phyloP scores from a whole-genome alignment of 2,329 filamentous ascomycete genomes.

The Didymella segeticola region DNA sequence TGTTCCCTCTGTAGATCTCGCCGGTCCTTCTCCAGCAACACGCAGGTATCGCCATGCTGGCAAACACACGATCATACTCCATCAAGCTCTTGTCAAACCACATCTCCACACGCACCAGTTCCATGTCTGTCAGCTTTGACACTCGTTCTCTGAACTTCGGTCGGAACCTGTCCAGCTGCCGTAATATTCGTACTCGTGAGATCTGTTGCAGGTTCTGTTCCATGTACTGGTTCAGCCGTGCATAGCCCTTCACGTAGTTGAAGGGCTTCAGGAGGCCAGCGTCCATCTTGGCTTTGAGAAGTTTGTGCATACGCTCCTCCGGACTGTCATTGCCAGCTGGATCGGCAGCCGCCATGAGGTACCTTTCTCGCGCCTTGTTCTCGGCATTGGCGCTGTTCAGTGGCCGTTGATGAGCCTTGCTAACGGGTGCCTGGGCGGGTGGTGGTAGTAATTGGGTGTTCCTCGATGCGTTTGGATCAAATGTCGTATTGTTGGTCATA shows the following conservation, averaged over 20 bases:
- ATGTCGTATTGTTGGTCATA: conserved; percentile 42
- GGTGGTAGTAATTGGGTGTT: conserved; percentile 52
- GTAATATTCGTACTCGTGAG: conserved; percentile 88
- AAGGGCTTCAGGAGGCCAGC: conserved; percentile 94
- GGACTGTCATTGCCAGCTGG: conserved; percentile 84
- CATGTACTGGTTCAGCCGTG: conserved; percentile 87
- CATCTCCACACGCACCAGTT: conserved; percentile 96
- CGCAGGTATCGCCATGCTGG: conserved; percentile 97
- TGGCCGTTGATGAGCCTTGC: conserved; percentile 66
- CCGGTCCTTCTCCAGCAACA: conserved; percentile 97
- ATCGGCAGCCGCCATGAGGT: conserved; percentile 96
- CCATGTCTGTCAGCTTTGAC: conserved; percentile 88
- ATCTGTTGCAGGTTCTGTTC: conserved; percentile 82
- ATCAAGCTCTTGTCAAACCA: conserved; percentile 97
- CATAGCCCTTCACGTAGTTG: conserved; percentile 98
- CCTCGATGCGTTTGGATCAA: conserved; percentile 54
- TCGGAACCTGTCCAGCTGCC: conserved; percentile 89
- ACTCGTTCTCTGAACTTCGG: conserved; percentile 97
- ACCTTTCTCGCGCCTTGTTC: conserved; percentile 79
- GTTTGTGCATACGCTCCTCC: conserved; percentile 92
- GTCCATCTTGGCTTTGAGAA: conserved; percentile 94
- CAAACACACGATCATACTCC: conserved; percentile 98
- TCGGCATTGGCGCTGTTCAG: conserved; percentile 69
- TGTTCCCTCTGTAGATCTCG: conserved; percentile 96
- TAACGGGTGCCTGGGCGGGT: conserved; percentile 53